Percentiles rank a stretch among this genome's conserved stretches.
These are phyloP conservation scores for Erysimum cheiranthoides DNA, from an alignment of 345 rosid genomes.

Conservation along the genomic window DNA sequence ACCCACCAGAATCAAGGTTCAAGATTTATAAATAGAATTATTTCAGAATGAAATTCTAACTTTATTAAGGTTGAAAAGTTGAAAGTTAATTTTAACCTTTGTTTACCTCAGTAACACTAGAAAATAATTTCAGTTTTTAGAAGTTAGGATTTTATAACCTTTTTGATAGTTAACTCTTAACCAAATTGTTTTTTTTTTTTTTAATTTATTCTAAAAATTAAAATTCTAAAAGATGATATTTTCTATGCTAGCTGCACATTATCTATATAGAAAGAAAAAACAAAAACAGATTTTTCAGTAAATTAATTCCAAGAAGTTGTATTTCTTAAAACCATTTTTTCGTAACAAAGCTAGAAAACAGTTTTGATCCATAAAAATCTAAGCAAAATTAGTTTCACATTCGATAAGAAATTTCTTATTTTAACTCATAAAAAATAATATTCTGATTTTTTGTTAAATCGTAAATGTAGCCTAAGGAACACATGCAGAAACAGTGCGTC, in stretches of 20 bases:
- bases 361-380: background rate
- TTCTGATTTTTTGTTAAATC: background rate
- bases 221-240: background rate
- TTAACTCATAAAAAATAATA: background rate
- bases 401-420: background rate
- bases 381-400: background rate
- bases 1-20: constrained; percentile 1
- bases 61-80: background rate
- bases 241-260: background rate
- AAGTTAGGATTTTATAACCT: too few relatives aligned
- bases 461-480: constrained; percentile 37
- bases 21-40: background rate
- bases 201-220: background rate
- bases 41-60: background rate
- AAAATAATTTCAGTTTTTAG: too few relatives aligned
- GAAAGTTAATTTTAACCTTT: background rate
- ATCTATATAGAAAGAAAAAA: background rate
- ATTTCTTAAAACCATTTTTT: background rate
- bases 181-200: too few relatives aligned
- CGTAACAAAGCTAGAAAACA: background rate
- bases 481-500: constrained; percentile 39
- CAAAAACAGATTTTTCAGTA: background rate
- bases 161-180: too few relatives aligned
- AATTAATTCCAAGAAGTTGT: background rate
- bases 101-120: background rate